Evolutionary conservation across 1,139 yeast species (phyloP), one percentile per base, ranked within the genome.

Genomic region (Geotrichum reessii): DNA sequence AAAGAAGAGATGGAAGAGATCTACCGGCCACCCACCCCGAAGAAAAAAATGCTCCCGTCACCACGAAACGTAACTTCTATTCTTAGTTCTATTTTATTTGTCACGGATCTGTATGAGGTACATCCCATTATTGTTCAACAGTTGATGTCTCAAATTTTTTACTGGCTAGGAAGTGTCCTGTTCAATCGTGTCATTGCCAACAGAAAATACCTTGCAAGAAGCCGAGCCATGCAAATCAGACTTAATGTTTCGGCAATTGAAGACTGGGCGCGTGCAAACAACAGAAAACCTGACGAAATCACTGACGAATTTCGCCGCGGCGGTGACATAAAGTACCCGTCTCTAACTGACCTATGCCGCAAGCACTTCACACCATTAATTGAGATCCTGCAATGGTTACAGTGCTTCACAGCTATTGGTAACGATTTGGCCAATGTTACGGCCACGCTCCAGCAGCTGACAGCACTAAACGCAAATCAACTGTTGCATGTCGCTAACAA

Each of bases 241-340:
- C 79, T 93, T 61, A 93, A 93, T 67, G 71, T 93, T 9, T 90
- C 97, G 0, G 82, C 88, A 2, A 75, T 93, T 54, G 97, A 93
- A 71, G 97, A 93, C 68, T 93, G 99, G 99, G 80, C 93, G 42
- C 80, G 96, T 62, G 79, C 87, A 3, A 93, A 89, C 68, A 87
- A 89, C 71, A 79, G 78, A 68, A 78, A 78, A 63, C 86, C 83
- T 19, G 76, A 73, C 21, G 68, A 70, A 33, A 47, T 53, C n/a
- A 65, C 63, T 11, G 71, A 71, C 58, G 69, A 79, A 74, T 70
- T 70, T 58, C 61, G 64, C 24, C 59, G 60, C 11, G 61, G 55
- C 24, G 49, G 52, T 55, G 66, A 66, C 21, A 64, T 69, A 1
- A 66, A 57, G 66, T 69, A 67, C 71, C 75, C 61, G 53, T 75